Conservation (phyloP, 2,329 filamentous ascomycete genomes). For the Coniella lustricola region DNA sequence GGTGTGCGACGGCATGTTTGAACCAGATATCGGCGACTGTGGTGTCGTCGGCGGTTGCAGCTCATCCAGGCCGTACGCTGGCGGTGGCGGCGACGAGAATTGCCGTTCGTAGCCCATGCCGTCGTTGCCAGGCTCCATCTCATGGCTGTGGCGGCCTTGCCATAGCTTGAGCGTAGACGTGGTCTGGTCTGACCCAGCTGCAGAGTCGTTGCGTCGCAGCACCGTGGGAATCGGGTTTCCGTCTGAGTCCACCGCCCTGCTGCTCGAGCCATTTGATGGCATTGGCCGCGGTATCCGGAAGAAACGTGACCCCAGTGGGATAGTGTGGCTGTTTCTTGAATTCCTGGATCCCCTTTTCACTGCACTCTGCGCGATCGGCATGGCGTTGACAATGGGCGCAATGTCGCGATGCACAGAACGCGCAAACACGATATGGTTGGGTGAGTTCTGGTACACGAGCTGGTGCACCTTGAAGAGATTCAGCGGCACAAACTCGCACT, state of each 20-base stretch:
- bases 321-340: slow-evolving; percentile 11
- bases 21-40: slow-evolving; percentile 1
- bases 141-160: slow-evolving; percentile 18
- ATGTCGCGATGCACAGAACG: slow-evolving; percentile 56
- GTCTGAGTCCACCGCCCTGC: slow-evolving; percentile 23
- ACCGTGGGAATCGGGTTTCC: slow-evolving; percentile 24
- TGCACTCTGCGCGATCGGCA: slow-evolving; percentile 17
- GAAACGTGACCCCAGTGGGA: slow-evolving; percentile 3
- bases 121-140: slow-evolving; percentile 3
- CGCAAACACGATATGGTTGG: slow-evolving; percentile 52
- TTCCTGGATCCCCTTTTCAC: slow-evolving; percentile 6
- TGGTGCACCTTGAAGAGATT: slow-evolving; percentile 48
- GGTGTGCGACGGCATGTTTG: slow-evolving; percentile 2
- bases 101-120: background rate
- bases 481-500: slow-evolving; percentile 41
- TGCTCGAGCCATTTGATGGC: slow-evolving; percentile 7
- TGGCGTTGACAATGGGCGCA: slow-evolving; percentile 37
- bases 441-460: slow-evolving; percentile 47
- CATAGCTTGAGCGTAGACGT: slow-evolving; percentile 29
- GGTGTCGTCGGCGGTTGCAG: background rate
- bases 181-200: slow-evolving; percentile 23
- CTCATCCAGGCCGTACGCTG: slow-evolving; percentile 9
- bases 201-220: slow-evolving; percentile 20
- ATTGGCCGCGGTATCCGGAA: slow-evolving; percentile 10
- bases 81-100: slow-evolving; percentile 11